A percentile compares a stretch with the other conserved stretches of the same genome.
Evolutionary conservation across 345 rosid species (phyloP).

Genomic region (Pistacia atlantica): DNA sequence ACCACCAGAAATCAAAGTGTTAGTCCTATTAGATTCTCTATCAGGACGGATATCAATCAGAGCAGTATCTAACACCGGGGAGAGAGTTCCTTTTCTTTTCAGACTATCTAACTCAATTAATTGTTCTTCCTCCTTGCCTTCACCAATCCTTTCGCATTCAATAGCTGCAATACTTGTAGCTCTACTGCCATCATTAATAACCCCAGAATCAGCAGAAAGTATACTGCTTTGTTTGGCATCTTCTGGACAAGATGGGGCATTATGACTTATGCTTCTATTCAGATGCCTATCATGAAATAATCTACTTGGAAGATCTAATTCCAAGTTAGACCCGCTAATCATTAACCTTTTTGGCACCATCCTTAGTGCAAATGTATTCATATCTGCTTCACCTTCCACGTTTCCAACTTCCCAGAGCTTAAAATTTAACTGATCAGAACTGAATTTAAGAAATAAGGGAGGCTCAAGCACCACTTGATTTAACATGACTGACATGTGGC

Average conservation of each 20-base stretch:
- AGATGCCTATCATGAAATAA: slow-evolving; percentile 20
- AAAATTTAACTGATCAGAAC: slow-evolving; percentile 24
- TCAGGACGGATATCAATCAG: slow-evolving; percentile 27
- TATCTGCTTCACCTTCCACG: slow-evolving; percentile 20
- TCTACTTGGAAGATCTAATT: slow-evolving; percentile 19
- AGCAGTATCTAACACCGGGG: slow-evolving; percentile 13
- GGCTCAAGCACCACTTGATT: slow-evolving; percentile 29
- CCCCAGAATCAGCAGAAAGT: slow-evolving; percentile 11
- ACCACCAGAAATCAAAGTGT: slow-evolving; percentile 29
- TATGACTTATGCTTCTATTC: slow-evolving; percentile 11
- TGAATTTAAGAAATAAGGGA: slow-evolving; percentile 30
- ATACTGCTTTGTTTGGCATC: slow-evolving; percentile 25
- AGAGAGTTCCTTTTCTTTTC: slow-evolving; percentile 23
- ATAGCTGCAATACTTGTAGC: slow-evolving; percentile 8
- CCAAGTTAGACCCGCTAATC: slow-evolving; percentile 28
- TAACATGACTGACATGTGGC: slow-evolving; percentile 9
- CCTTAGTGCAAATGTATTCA: slow-evolving; percentile 1
- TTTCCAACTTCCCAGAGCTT: slow-evolving; percentile 4
- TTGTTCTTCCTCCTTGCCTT: slow-evolving; percentile 25
- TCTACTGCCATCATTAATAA: slow-evolving; percentile 11
- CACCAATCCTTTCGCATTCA: slow-evolving; percentile 20
- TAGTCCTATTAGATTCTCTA: slow-evolving; percentile 28
- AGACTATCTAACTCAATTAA: slow-evolving; percentile 23
- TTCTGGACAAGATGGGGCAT: slow-evolving; percentile 19
- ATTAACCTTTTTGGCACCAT: slow-evolving; percentile 19